phyloP scores from a whole-genome alignment of 805 yeast genomes.

The Kodamaea leandrae region DNA sequence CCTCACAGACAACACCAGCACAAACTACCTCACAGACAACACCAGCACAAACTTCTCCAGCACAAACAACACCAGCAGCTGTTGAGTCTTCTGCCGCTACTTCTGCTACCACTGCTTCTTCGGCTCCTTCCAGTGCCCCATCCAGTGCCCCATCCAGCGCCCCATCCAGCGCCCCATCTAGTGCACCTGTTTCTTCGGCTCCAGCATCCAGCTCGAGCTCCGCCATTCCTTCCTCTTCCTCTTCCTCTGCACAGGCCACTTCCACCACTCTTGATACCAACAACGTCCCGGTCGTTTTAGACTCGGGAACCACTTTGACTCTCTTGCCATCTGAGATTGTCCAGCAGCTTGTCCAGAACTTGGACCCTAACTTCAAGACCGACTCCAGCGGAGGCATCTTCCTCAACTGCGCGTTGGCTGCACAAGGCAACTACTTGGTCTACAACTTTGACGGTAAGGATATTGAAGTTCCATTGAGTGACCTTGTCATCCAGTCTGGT shows the following conservation, averaged over 20 bases:
- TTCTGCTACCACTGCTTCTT: slow-evolving; percentile 5
- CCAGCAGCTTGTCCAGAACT: slow-evolving; percentile 4
- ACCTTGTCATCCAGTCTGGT: slow-evolving; percentile 15
- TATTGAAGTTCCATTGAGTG: slow-evolving; percentile 16
- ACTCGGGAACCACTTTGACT: slow-evolving; percentile 57
- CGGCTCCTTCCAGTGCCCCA: slow-evolving; percentile 1
- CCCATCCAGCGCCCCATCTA: slow-evolving; percentile 11
- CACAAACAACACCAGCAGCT: no score
- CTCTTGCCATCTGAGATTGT: slow-evolving; percentile 36
- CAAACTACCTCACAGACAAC: no score
- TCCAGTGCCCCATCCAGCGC: slow-evolving; percentile 3
- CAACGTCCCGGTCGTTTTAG: slow-evolving; percentile 44
- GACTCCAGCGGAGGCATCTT: slow-evolving; percentile 9
- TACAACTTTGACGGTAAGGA: slow-evolving; percentile 12
- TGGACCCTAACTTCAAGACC: slow-evolving; percentile 11
- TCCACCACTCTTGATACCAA: slow-evolving; percentile 6
- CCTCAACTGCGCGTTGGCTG: slow-evolving; percentile 17
- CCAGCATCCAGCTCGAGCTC: slow-evolving; percentile 4
- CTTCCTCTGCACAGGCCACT: slow-evolving; percentile 3
- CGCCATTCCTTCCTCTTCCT: not conserved
- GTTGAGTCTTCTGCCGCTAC: slow-evolving; percentile 4
- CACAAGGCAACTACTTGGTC: slow-evolving; percentile 11
- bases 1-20: no score
- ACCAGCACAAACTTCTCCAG: no score
- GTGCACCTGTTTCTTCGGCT: not conserved